phyloP scores from a whole-genome alignment of 345 rosid species.

The Pugionium dolabratum region DNA sequence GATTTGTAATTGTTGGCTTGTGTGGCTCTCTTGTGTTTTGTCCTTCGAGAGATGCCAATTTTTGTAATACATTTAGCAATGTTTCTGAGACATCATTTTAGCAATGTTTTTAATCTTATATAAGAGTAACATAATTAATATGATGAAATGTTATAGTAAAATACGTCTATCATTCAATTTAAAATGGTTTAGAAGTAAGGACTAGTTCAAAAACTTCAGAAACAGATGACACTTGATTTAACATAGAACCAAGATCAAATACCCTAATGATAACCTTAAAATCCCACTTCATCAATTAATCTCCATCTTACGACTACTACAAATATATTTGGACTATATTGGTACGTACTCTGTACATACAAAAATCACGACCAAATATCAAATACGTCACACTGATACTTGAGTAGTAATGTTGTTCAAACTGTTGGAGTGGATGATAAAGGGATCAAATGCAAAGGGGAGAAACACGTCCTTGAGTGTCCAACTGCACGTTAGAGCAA shows the following conservation, averaged over 20 bases:
- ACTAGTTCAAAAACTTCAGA: no score
- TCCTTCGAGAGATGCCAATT: constrained; percentile 19
- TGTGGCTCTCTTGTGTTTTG: constrained; percentile 27
- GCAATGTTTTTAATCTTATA: no score
- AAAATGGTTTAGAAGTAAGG: no score
- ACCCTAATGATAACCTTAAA: constrained; percentile 2
- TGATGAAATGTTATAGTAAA: no score
- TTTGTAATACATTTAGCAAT: background rate
- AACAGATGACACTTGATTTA: background rate
- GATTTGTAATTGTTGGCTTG: constrained; percentile 31
- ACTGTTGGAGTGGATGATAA: background rate
- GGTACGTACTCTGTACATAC: constrained; percentile 15
- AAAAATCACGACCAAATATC: constrained; percentile 4
- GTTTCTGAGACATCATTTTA: no score
- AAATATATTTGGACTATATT: background rate
- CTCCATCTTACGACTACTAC: background rate
- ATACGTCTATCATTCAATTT: no score
- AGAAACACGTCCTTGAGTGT: constrained; percentile 43
- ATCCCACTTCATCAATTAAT: background rate
- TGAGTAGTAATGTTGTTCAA: no score
- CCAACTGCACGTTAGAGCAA: constrained; percentile 53
- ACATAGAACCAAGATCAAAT: background rate
- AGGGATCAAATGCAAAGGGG: constrained; percentile 51
- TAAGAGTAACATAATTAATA: no score
- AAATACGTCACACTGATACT: no score